These are phyloP conservation scores for Termitomyces eurrhizus DNA, from an alignment of 768 basidiomycete species.

Conservation along the genomic window DNA sequence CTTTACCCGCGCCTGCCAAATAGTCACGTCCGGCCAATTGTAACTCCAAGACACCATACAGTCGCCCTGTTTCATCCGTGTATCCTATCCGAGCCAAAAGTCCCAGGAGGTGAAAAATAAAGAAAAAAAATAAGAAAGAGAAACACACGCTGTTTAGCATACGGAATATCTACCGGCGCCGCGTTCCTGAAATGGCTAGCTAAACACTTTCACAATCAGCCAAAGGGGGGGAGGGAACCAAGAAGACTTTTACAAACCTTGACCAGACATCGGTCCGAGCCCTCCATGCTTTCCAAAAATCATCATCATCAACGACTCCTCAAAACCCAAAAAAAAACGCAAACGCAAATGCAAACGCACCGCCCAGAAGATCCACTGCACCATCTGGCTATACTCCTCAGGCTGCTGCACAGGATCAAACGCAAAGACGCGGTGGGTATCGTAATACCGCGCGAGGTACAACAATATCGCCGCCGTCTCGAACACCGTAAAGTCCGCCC, in stretches of 20 bases:
- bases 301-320: too few species aligned
- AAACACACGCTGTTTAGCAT: constrained; percentile 15
- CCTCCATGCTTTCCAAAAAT: constrained; percentile 14
- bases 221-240: background rate
- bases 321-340: too few species aligned
- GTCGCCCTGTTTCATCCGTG: constrained; percentile 42
- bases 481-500: constrained; percentile 30
- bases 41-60: constrained; percentile 46
- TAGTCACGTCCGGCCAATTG: constrained; percentile 40
- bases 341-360: background rate
- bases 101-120: background rate
- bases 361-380: constrained; percentile 48
- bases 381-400: constrained; percentile 33
- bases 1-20: constrained; percentile 33
- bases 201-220: background rate
- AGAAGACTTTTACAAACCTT: constrained; percentile 6
- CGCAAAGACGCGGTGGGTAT: constrained; percentile 35
- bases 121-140: background rate
- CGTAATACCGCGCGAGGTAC: constrained; percentile 41
- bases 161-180: constrained; percentile 17
- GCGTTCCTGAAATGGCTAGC: constrained; percentile 13
- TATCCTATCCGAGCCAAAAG: constrained; percentile 26
- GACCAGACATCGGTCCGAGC: constrained; percentile 19
- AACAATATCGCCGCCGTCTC: constrained; percentile 44
- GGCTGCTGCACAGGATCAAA: constrained; percentile 28